phyloP scores from a whole-genome alignment of 495 filamentous ascomycete species.

The Aspergillus indologenus region DNA sequence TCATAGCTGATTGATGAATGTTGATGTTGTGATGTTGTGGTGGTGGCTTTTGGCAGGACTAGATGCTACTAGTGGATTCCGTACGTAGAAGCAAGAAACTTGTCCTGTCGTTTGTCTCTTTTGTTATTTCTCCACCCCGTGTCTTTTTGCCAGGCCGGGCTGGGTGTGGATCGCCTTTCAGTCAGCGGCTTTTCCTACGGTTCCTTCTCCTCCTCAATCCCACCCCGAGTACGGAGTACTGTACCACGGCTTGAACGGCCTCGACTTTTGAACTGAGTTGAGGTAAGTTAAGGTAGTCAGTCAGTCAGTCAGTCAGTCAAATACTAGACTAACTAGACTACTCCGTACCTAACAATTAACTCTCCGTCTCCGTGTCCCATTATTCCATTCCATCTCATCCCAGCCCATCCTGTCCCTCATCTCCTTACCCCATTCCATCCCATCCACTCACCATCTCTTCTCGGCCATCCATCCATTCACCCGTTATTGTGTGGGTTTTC shows the following conservation, averaged over 20 bases:
- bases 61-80: neutral
- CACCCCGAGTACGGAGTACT: conserved; percentile 1
- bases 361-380: too few relatives aligned
- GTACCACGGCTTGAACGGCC: conserved; percentile 1
- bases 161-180: conserved; percentile 3
- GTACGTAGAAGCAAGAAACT: neutral
- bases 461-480: neutral
- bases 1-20: too few relatives aligned
- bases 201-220: conserved; percentile 6
- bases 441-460: neutral
- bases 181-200: neutral
- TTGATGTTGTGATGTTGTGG: too few relatives aligned
- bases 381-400: too few relatives aligned
- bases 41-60: too few relatives aligned
- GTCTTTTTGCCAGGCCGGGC: conserved; percentile 2
- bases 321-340: too few relatives aligned
- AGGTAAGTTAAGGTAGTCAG: neutral
- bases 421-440: neutral
- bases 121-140: conserved; percentile 1
- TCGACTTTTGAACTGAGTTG: neutral
- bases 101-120: neutral
- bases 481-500: conserved; percentile 2
- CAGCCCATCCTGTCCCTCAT: neutral
- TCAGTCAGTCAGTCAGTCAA: too few relatives aligned
- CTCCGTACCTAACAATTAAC: too few relatives aligned